Conservation (phyloP, 306 rosid species). For the Dryas octopetala region DNA sequence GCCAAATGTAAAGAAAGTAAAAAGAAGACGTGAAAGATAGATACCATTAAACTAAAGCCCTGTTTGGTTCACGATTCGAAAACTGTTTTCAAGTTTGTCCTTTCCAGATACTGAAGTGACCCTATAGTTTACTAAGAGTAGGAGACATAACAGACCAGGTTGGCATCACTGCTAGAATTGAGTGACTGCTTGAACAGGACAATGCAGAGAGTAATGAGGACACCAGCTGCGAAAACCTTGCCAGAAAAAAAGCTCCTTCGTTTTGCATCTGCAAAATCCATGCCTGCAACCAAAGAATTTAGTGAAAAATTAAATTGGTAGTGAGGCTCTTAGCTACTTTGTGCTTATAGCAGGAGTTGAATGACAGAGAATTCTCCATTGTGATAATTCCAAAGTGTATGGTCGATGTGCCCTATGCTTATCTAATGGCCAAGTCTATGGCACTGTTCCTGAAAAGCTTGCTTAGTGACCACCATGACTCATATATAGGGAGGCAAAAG, state of each 20-base stretch:
- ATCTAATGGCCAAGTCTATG: neutral
- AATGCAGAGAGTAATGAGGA: slow-evolving; percentile 59
- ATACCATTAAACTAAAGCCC: no score
- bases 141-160: slow-evolving; percentile 43
- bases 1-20: neutral
- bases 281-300: slow-evolving; percentile 32
- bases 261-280: slow-evolving; percentile 73
- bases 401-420: slow-evolving; percentile 10
- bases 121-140: no score
- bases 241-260: slow-evolving; percentile 53
- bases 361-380: neutral
- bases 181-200: slow-evolving; percentile 63
- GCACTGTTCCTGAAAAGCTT: neutral
- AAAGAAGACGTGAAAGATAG: neutral
- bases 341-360: neutral
- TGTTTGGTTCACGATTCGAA: no score
- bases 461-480: neutral
- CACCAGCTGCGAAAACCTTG: slow-evolving; percentile 58
- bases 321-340: neutral
- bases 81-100: no score
- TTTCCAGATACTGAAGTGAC: no score
- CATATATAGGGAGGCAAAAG: neutral
- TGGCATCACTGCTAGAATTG: slow-evolving; percentile 46
- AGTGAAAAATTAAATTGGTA: neutral
- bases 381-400: neutral